Evolutionary conservation across 352 stramenopile genomes (phyloP), one percentile per base, ranked within the genome.

Genomic region (Saprolegnia diclina): DNA sequence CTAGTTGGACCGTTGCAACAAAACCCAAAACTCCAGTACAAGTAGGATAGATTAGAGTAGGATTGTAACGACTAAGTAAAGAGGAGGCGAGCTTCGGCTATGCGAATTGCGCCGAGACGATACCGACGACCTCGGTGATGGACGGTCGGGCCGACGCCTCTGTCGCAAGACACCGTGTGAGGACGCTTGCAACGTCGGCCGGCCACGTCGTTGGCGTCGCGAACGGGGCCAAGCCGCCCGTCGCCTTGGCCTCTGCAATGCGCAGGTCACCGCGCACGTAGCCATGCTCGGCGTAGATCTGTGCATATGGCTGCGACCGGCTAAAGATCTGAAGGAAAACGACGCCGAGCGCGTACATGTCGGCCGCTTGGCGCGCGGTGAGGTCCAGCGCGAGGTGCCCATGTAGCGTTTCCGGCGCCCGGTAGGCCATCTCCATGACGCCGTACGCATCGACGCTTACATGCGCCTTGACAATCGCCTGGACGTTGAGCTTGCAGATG

Each of bases 401-500:
- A 11, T 38, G 5, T 6, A 66, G 24, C 24, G 54, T 22, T 21
- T 66, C 57, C 7, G 57, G 57, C 7, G 57, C 57, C 13, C 10
- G 18, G 40, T 55, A 66, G 19, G 22, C 40, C 19, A 54, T 14
- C 11, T 66, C 57, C 9, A 40, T 22, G 26, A 21, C 50, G 24
- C 57, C 57, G n/a, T 42, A 66, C 29, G 37, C 38, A 38, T 14
- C 53, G 4, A 22, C 26, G 40, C 11, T 48, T 2, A 5, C 6
- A 16, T 1, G 29, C 35, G 57, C 18, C n/a, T 16, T 55, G 57
- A 66, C 50, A 40, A 66, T 40, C 10, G 48, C 35, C 42, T 66
- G 57, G 21, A 66, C 42, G 42, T 66, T 66, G 37, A 40, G 50
- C 38, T 66, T 66, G 57, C 21, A 66, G 16, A 38, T 21, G 35